A percentile compares a stretch with the other conserved stretches of the same genome.
Conservation (phyloP, 139 green algal species). For the Haematococcus lacustris region DNA sequence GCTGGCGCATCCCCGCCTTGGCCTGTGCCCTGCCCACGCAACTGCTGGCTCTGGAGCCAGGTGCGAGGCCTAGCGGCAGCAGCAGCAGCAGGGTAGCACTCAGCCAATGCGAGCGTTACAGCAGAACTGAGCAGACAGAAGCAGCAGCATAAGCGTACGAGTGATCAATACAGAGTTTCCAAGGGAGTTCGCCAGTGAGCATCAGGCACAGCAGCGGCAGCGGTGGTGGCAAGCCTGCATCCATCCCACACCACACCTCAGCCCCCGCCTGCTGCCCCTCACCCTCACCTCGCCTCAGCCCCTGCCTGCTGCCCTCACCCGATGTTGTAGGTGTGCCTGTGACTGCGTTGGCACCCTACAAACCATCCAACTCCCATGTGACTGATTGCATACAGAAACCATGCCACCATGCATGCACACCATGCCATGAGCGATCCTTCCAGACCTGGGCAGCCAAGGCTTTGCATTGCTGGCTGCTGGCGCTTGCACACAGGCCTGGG, state of each 20-base stretch:
- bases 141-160: neutral
- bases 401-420: too few relatives aligned
- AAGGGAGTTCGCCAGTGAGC: neutral
- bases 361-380: too few relatives aligned
- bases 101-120: neutral
- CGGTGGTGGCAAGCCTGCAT: neutral
- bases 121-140: neutral
- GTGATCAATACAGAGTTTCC: neutral
- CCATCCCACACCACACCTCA: neutral
- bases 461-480: neutral
- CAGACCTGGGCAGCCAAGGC: too few relatives aligned
- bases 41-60: slow-evolving; percentile 2
- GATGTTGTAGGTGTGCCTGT: neutral
- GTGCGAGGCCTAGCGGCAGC: neutral
- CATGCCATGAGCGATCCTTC: neutral
- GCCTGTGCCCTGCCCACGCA: neutral
- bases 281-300: too few relatives aligned
- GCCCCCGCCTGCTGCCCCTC: too few relatives aligned
- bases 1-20: neutral
- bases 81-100: neutral
- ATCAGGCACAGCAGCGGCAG: neutral
- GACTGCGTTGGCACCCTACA: too few relatives aligned
- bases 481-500: neutral
- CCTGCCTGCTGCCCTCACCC: neutral
- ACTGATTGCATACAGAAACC: too few relatives aligned